phyloP scores from a whole-genome alignment of 2,329 filamentous ascomycete genomes.

The Exophiala alcalophila region DNA sequence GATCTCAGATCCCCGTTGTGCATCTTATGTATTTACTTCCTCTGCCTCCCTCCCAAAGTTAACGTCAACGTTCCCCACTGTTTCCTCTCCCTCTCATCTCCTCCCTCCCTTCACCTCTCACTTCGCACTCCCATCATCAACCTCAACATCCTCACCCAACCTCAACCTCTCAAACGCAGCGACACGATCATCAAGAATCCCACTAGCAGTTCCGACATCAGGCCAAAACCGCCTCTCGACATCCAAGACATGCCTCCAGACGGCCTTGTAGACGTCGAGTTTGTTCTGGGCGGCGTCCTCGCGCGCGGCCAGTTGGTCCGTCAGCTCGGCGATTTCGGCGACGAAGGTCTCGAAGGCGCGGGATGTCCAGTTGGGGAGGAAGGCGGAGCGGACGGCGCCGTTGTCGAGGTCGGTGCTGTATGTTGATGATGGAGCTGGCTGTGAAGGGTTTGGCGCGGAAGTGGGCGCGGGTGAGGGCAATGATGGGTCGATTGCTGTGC shows the following conservation, averaged over 20 bases:
- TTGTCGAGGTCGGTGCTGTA: slow-evolving; percentile 59
- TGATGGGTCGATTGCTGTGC: neutral
- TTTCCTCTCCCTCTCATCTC: neutral
- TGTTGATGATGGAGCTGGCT: too few species aligned
- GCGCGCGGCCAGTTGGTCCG: slow-evolving; percentile 54
- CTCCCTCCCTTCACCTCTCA: neutral
- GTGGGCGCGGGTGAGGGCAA: too few species aligned
- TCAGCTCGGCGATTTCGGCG: slow-evolving; percentile 51
- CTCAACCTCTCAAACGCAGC: neutral
- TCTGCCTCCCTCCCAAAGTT: too few species aligned
- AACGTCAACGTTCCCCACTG: too few species aligned
- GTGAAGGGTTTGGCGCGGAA: too few species aligned
- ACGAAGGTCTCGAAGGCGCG: slow-evolving; percentile 61
- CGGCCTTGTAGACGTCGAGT: slow-evolving; percentile 42
- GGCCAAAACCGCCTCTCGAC: slow-evolving; percentile 63
- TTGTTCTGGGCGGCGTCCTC: slow-evolving; percentile 42
- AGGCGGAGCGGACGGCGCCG: slow-evolving; percentile 60
- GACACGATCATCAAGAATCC: too few species aligned
- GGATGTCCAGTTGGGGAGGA: slow-evolving; percentile 68
- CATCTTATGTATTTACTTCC: too few species aligned
- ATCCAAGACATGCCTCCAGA: slow-evolving; percentile 51
- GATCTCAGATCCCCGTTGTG: too few species aligned
- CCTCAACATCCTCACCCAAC: neutral
- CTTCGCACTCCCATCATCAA: too few species aligned
- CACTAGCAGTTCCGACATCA: too few species aligned